phyloP scores from a whole-genome alignment of 2,329 filamentous ascomycete genomes.

The Epichloe bromicola region DNA sequence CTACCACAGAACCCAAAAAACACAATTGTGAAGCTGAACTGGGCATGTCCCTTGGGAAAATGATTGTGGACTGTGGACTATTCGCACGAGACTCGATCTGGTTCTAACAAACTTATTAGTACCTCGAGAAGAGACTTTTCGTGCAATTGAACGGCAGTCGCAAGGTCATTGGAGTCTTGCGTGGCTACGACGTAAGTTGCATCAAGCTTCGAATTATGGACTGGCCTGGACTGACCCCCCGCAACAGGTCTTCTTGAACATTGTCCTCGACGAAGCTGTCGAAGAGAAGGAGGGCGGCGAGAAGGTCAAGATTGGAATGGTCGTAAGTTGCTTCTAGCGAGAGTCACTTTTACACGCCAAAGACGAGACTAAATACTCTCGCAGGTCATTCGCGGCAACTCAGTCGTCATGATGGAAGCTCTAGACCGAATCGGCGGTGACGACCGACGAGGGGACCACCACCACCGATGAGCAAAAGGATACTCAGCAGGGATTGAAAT shows the following conservation, averaged over 20 bases:
- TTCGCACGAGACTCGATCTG: not conserved
- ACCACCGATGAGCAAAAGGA: constrained; percentile 14
- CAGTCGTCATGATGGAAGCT: constrained; percentile 93
- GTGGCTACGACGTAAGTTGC: constrained; percentile 83
- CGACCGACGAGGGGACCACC: constrained; percentile 28
- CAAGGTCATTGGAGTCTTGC: constrained; percentile 87
- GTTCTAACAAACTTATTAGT: constrained; percentile 41
- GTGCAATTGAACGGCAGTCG: constrained; percentile 96
- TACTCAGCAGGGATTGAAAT: constrained; percentile 7
- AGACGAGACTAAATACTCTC: constrained; percentile 10
- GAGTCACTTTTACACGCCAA: not conserved
- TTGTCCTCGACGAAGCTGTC: constrained; percentile 91
- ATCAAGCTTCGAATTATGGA: not conserved
- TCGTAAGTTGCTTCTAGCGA: constrained; percentile 43
- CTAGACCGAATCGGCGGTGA: constrained; percentile 54
- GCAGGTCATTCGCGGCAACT: constrained; percentile 91
- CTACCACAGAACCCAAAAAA: not conserved
- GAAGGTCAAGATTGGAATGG: constrained; percentile 84
- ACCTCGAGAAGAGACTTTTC: constrained; percentile 97
- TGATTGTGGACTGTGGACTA: not conserved
- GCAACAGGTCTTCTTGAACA: constrained; percentile 84
- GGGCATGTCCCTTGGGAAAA: not conserved
- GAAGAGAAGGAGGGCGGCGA: constrained; percentile 89
- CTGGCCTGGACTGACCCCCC: not conserved
- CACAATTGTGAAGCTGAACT: not conserved